phyloP scores from a whole-genome alignment of 148 eudicot species.

The Fallopia convolvulus region DNA sequence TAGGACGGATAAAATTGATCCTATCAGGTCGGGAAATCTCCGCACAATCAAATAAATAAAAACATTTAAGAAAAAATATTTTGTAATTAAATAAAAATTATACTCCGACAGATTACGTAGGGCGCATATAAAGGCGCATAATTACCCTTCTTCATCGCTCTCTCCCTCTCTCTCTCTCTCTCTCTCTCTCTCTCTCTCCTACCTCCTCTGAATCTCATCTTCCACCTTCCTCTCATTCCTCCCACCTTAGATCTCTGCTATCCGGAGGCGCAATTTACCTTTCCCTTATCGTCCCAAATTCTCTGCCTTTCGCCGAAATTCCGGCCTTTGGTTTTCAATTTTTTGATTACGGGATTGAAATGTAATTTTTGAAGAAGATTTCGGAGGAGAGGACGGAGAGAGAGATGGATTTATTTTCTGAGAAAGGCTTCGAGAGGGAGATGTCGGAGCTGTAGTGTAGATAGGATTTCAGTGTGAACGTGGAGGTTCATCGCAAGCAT shows the following conservation, averaged over 20 bases:
- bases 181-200: not conserved
- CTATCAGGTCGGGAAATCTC: too few species aligned
- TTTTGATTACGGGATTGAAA: not conserved
- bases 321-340: not conserved
- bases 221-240: not conserved
- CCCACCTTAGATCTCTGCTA: not conserved
- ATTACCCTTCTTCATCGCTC: not conserved
- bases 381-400: not conserved
- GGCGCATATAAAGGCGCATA: constrained; percentile 10
- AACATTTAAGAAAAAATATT: not conserved
- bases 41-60: not conserved
- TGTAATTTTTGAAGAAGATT: not conserved
- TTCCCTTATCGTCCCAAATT: not conserved
- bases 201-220: constrained; percentile 10
- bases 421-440: not conserved
- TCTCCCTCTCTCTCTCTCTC: not conserved
- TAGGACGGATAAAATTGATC: too few species aligned
- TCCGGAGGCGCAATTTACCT: not conserved
- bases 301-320: not conserved
- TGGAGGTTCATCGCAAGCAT: constrained; percentile 12
- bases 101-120: not conserved
- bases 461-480: not conserved
- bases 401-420: not conserved
- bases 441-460: not conserved
- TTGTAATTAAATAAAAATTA: not conserved